phyloP scores from a whole-genome alignment of 2,329 filamentous ascomycete species.

The Diaporthe caulivora region DNA sequence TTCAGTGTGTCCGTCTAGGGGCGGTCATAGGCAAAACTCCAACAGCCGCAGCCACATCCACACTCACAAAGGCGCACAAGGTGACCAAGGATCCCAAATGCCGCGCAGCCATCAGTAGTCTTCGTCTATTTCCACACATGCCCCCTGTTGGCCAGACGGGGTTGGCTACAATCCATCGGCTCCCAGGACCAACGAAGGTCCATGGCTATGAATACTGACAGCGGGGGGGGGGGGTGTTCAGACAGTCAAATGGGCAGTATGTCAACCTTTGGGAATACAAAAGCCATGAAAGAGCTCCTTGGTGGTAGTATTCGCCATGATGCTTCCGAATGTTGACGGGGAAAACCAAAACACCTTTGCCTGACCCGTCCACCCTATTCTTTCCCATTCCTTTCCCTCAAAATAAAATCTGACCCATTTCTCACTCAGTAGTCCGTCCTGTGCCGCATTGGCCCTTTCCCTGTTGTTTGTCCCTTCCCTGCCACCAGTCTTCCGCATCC shows the following conservation, averaged over 20 bases:
- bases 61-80: neutral
- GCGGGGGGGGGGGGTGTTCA: neutral
- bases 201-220: conserved; percentile 33
- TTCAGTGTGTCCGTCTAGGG: no score
- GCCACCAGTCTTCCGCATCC: neutral
- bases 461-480: neutral
- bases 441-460: neutral
- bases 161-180: conserved; percentile 22
- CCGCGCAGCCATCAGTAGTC: conserved; percentile 27
- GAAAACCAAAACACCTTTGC: conserved; percentile 32
- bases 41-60: neutral
- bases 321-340: conserved; percentile 34
- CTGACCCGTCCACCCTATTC: conserved; percentile 1
- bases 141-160: neutral
- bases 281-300: conserved; percentile 33
- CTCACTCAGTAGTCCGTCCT: neutral
- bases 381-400: conserved; percentile 18
- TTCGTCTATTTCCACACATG: conserved; percentile 19
- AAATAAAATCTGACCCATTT: conserved; percentile 14
- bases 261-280: conserved; percentile 26
- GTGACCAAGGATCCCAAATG: neutral
- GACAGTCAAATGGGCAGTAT: neutral
- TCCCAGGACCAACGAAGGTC: neutral
- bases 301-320: conserved; percentile 29
- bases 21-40: no score